A percentile compares a stretch with the other conserved stretches of the same genome.
Evolutionary conservation across 768 basidiomycete species (phyloP).

Genomic region (Boletellus ananiceps): DNA sequence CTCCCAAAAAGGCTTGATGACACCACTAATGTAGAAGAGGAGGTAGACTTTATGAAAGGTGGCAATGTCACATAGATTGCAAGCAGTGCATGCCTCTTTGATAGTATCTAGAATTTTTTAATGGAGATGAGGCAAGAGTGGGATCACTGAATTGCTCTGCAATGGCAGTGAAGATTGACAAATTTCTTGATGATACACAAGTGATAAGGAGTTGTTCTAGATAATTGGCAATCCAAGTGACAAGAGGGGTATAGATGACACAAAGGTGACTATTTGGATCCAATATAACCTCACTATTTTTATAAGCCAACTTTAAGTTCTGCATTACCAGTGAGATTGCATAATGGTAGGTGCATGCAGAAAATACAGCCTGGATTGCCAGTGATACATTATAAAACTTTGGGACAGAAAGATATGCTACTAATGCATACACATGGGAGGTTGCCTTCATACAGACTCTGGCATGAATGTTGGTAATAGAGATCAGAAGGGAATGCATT

Average conservation of each 20-base stretch:
- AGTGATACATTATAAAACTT: neutral
- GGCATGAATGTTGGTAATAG: neutral
- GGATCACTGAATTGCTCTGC: conserved; percentile 15
- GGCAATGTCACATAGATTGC: neutral
- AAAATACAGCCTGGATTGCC: neutral
- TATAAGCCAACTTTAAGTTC: neutral
- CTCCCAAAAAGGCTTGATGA: conserved; percentile 32
- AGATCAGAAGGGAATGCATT: neutral
- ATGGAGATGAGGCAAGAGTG: neutral
- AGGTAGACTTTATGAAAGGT: conserved; percentile 1
- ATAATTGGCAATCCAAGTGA: conserved; percentile 16
- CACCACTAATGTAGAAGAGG: neutral
- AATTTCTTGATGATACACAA: conserved; percentile 7
- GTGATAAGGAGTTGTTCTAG: conserved; percentile 17
- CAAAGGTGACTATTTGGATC: conserved; percentile 17
- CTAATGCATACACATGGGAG: neutral
- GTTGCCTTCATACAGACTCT: neutral
- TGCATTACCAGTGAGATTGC: neutral
- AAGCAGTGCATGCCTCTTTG: neutral
- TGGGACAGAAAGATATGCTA: neutral
- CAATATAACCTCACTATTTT: conserved; percentile 27
- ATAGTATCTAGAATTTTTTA: conserved; percentile 3
- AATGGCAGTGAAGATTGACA: conserved; percentile 13
- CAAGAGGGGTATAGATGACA: conserved; percentile 11
- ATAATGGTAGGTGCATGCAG: neutral